Evolutionary conservation across 495 filamentous ascomycete genomes (phyloP).

Genomic region (Aspergillus leporis): DNA sequence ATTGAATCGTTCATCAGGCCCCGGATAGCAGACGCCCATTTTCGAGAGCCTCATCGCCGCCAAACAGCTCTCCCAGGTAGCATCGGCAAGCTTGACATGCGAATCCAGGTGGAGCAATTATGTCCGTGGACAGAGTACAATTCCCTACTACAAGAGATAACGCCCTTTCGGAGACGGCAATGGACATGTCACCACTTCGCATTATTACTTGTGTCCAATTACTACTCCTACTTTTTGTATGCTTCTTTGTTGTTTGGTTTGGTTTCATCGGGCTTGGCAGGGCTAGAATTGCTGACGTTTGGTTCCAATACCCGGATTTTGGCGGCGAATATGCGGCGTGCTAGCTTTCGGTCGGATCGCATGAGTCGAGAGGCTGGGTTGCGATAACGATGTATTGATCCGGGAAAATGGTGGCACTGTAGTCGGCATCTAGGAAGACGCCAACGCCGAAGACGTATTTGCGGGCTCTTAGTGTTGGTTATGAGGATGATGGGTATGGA

Average conservation of each 20-base stretch:
- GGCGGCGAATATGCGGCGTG: background rate
- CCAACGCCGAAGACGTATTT: too few relatives aligned
- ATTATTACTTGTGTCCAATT: background rate
- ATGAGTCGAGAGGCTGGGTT: background rate
- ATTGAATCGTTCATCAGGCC: background rate
- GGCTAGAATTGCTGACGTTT: background rate
- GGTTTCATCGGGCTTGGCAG: background rate
- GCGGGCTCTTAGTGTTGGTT: too few relatives aligned
- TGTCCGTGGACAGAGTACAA: too few relatives aligned
- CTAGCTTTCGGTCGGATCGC: background rate
- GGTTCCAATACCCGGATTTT: background rate
- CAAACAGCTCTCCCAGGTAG: background rate
- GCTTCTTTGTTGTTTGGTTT: background rate
- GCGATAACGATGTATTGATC: background rate
- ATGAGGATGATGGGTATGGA: too few relatives aligned
- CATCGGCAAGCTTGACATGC: background rate
- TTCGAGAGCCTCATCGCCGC: background rate
- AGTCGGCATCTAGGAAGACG: background rate
- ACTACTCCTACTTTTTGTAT: background rate
- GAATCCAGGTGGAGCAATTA: too few relatives aligned
- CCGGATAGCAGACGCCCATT: too few relatives aligned
- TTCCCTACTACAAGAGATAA: background rate
- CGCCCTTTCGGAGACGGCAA: background rate
- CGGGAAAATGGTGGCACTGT: background rate
- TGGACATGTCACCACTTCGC: background rate